Evolutionary conservation across 1,139 yeast species (phyloP).

Genomic region (Nakaseomyces nivariensis): DNA sequence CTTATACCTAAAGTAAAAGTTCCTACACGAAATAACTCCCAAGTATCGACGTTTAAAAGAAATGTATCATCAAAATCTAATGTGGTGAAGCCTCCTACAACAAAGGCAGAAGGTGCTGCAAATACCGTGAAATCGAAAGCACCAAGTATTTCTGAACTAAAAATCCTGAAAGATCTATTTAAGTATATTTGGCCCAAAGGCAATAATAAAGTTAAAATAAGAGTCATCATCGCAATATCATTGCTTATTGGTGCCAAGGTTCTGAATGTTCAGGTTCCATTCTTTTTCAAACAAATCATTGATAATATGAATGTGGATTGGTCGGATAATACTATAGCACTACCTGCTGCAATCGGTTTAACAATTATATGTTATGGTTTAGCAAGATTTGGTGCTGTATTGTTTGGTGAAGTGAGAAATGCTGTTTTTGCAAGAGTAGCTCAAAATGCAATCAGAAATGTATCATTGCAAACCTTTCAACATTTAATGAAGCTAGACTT

Average conservation of each 20-base stretch:
- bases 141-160: conserved; percentile 42
- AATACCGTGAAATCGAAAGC: conserved; percentile 6
- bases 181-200: conserved; percentile 86
- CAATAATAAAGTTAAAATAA: conserved; percentile 54
- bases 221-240: conserved; percentile 69
- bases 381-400: conserved; percentile 87
- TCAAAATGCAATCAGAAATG: conserved; percentile 85
- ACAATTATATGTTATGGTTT: conserved; percentile 84
- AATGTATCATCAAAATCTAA: not conserved
- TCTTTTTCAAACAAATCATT: conserved; percentile 78
- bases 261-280: conserved; percentile 91
- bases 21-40: not conserved
- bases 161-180: conserved; percentile 52
- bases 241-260: conserved; percentile 72
- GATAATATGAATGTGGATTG: conserved; percentile 93
- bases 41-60: not conserved
- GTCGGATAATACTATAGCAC: conserved; percentile 47
- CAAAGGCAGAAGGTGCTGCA: not conserved
- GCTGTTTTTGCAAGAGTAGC: conserved; percentile 95
- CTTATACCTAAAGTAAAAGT: not conserved
- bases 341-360: conserved; percentile 48
- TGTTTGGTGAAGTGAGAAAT: conserved; percentile 88
- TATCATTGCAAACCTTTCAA: conserved; percentile 77
- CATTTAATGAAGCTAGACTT: conserved; percentile 79
- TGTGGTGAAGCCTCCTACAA: not conserved